These are phyloP conservation scores for Rutidosis leptorrhynchoides DNA, from an alignment of 129 eudicot genomes.

Conservation along the genomic window DNA sequence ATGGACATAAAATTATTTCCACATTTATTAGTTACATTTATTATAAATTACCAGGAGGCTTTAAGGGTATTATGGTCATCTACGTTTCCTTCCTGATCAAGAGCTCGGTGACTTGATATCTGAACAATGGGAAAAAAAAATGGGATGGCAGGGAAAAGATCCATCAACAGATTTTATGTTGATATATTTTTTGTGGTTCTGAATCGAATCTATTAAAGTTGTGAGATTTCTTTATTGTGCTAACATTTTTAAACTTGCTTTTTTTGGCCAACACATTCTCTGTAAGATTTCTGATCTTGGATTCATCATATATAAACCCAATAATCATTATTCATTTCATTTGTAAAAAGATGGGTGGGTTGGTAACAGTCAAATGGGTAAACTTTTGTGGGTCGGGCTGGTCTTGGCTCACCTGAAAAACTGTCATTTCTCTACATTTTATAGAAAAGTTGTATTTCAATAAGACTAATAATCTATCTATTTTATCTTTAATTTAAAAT, in stretches of 20 bases:
- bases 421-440: background rate
- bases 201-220: background rate
- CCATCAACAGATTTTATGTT: conserved; percentile 98
- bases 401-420: background rate
- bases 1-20: conserved; percentile 5
- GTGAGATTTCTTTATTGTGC: conserved; percentile 1
- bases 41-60: conserved; percentile 61
- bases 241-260: conserved; percentile 46
- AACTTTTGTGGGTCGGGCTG: background rate
- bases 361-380: background rate
- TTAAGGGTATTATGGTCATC: conserved; percentile 90
- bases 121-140: conserved; percentile 90
- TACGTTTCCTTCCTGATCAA: conserved; percentile 73
- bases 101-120: conserved; percentile 66
- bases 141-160: conserved; percentile 99
- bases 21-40: conserved; percentile 15
- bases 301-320: conserved; percentile 17
- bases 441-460: background rate
- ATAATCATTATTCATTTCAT: background rate
- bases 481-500: background rate
- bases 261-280: conserved; percentile 84
- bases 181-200: background rate
- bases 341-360: background rate
- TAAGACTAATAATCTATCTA: background rate
- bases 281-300: conserved; percentile 45